Evolutionary conservation across 441 rosid genomes (phyloP).

Genomic region (Mallotus repandus): DNA sequence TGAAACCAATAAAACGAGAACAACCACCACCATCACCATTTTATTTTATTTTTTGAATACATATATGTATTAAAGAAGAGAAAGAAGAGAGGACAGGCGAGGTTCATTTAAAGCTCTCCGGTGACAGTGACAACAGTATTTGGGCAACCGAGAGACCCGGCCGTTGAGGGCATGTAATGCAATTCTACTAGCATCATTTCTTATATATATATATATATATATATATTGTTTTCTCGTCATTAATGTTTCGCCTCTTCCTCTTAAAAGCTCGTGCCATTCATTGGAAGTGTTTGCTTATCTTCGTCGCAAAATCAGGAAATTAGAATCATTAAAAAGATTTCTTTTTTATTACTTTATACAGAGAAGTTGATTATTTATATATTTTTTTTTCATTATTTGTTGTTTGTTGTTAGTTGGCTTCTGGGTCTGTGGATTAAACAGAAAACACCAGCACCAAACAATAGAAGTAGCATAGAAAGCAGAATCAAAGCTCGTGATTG

Average conservation of each 20-base stretch:
- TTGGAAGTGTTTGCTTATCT: neutral
- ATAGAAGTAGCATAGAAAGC: conserved; percentile 26
- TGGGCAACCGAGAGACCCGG: neutral
- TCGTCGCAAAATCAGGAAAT: neutral
- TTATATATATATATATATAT: too few relatives aligned
- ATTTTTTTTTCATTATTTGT: neutral
- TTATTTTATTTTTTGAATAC: too few relatives aligned
- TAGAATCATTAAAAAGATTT: neutral
- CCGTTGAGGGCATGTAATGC: conserved; percentile 10
- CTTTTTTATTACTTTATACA: neutral
- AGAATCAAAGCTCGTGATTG: conserved; percentile 53
- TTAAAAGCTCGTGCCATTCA: conserved; percentile 26
- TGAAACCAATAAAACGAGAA: too few relatives aligned
- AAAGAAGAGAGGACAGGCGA: too few relatives aligned
- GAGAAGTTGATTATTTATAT: too few relatives aligned
- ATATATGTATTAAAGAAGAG: too few relatives aligned
- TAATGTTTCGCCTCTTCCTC: conserved; percentile 17
- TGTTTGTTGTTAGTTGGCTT: neutral
- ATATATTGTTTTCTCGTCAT: conserved; percentile 9
- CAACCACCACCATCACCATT: too few relatives aligned
- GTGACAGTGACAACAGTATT: conserved; percentile 19
- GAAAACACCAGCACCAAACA: neutral
- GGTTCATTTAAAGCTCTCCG: conserved; percentile 25
- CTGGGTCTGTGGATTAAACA: neutral
- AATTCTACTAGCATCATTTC: too few relatives aligned